Conservation (phyloP, 352 stramenopile species). For the Phytophthora gonapodyides region DNA sequence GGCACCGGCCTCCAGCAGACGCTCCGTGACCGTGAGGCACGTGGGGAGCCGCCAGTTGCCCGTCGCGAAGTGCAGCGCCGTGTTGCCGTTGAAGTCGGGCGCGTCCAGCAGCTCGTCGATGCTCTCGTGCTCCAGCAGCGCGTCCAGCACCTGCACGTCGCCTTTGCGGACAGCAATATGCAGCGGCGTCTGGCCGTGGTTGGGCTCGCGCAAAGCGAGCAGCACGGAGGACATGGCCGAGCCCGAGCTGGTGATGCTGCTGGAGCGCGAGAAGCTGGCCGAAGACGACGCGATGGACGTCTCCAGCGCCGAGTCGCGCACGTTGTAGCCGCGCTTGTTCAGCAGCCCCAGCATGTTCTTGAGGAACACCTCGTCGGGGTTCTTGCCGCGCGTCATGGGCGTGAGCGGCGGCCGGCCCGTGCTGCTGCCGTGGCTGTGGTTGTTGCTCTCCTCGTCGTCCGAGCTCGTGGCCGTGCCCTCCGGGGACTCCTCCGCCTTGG, state of each 20-base stretch:
- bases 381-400: constrained; percentile 21
- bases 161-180: constrained; percentile 81
- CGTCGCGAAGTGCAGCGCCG: constrained; percentile 77
- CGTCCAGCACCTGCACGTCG: constrained; percentile 71
- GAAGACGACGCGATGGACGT: constrained; percentile 59
- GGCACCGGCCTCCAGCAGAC: constrained; percentile 57
- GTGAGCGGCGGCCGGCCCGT: constrained; percentile 15
- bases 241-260: constrained; percentile 62
- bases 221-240: constrained; percentile 74
- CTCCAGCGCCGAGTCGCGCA: constrained; percentile 66
- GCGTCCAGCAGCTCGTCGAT: constrained; percentile 71
- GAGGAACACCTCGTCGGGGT: constrained; percentile 67
- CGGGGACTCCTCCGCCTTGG: constrained; percentile 10
- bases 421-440: constrained; percentile 10
- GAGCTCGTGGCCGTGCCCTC: constrained; percentile 26
- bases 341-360: constrained; percentile 73
- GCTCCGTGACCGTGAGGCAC: constrained; percentile 49
- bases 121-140: constrained; percentile 71
- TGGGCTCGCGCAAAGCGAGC: constrained; percentile 68
- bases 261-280: constrained; percentile 39
- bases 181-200: constrained; percentile 76
- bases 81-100: constrained; percentile 81
- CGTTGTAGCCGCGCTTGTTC: constrained; percentile 87
- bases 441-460: constrained; percentile 32
- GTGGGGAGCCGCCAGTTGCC: constrained; percentile 61